Base-by-base conservation (phyloP, 805 yeast genomes). In the Candida mattraensis region DNA sequence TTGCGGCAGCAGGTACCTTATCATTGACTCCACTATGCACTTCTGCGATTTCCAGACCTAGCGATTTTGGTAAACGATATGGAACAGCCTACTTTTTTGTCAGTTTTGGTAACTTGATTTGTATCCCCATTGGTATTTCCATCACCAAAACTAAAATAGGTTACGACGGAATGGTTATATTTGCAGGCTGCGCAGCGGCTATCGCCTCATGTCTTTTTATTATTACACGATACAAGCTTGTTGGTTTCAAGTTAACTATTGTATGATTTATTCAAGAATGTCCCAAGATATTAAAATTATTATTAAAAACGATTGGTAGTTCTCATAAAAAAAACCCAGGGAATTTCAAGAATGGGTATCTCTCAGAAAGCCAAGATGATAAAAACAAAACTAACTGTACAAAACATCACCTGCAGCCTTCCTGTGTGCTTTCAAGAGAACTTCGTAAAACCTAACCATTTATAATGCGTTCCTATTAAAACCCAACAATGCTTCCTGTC, bases 11-110 rank as follows among this genome's bases (percentile, higher is more conserved):
- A 3, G 73, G 83, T 13, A 75, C 83, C 5, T 61, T 84, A 26
- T 70, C 85, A 0, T 51, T 83, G 32, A 73, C 83, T 0, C 87
- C 91, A 0, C 79, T 77, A 4, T 82, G 89, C 42, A 70, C 81
- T n/a, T 74, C 84, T 0, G 73, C 74, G 29, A 76, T 84, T 18
- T 74, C 81, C n/a, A 71, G 70, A 11, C 78, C 81, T 0, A 66
- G 70, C 40, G 76, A 80, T 38, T 81, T 83, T 49, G 91, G 91
- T 11, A 78, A 75, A 46, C 59, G 83, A 18, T 84, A 79, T 49
- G 89, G 91, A 0, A 72, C 87, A 4, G 73, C 80, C 40, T 82
- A 80, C 54, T 77, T 70, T 37, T 63, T 65, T 33, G 64, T 69
- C 24, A 45, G 58, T 20, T 61, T 77, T 37, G 63, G 71, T 11